phyloP scores from a whole-genome alignment of 1,284 basidiomycete species.

The Testicularia cyperi region DNA sequence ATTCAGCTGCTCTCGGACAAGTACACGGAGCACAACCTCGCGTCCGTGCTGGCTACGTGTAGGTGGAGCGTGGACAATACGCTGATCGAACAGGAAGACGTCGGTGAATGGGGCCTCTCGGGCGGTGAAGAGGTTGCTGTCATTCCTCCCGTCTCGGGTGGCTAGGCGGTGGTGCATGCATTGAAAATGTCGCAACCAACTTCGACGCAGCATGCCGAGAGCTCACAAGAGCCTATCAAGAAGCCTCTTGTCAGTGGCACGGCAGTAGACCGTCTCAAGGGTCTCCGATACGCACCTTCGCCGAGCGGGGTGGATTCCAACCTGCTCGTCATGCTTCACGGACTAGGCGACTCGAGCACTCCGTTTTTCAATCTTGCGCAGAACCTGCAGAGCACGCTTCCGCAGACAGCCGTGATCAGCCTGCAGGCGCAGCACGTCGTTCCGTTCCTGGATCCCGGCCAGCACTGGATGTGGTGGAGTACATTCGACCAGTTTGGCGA shows the following conservation, averaged over 20 bases:
- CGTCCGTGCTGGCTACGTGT: slow-evolving; percentile 4
- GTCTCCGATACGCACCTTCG: slow-evolving; percentile 66
- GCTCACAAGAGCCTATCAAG: neutral
- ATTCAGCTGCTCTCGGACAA: slow-evolving; percentile 62
- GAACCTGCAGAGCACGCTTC: slow-evolving; percentile 69
- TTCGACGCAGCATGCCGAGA: too few relatives aligned
- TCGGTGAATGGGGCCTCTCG: slow-evolving; percentile 62
- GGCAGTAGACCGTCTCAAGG: slow-evolving; percentile 8
- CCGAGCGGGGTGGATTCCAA: slow-evolving; percentile 83
- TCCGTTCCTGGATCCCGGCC: slow-evolving; percentile 70
- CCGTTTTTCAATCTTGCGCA: slow-evolving; percentile 75
- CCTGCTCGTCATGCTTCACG: slow-evolving; percentile 80
- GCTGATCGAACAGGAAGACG: slow-evolving; percentile 70
- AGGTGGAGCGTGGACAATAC: slow-evolving; percentile 72
- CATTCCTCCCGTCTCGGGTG: slow-evolving; percentile 77
- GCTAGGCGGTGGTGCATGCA: slow-evolving; percentile 8
- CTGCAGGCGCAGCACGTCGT: slow-evolving; percentile 78
- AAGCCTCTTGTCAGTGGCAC: slow-evolving; percentile 7
- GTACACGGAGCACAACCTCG: neutral
- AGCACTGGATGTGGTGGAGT: slow-evolving; percentile 73
- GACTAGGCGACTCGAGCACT: slow-evolving; percentile 78
- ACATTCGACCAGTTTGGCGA: slow-evolving; percentile 76
- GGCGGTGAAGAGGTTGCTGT: slow-evolving; percentile 77
- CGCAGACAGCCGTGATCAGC: slow-evolving; percentile 80
- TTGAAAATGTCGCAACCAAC: too few relatives aligned